Evolutionary conservation across 2,329 filamentous ascomycete species (phyloP).

Genomic region (Verticillium longisporum): DNA sequence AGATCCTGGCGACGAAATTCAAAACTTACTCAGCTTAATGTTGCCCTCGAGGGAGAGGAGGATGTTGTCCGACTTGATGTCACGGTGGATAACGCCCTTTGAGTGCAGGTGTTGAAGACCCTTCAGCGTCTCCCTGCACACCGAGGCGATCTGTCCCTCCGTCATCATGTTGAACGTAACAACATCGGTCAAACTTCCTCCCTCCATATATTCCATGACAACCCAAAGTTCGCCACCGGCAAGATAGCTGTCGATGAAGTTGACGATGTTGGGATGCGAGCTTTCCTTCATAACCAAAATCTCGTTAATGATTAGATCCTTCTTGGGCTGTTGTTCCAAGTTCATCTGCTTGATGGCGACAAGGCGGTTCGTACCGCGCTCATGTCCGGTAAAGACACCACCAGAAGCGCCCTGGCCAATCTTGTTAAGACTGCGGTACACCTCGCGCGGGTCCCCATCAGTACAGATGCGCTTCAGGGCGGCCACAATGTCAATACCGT

Average conservation of each 20-base stretch:
- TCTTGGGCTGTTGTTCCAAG: slow-evolving; percentile 95
- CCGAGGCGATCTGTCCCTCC: slow-evolving; percentile 92
- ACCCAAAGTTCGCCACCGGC: slow-evolving; percentile 92
- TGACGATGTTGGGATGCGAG: slow-evolving; percentile 97
- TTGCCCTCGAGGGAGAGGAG: slow-evolving; percentile 87
- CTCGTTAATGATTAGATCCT: slow-evolving; percentile 98
- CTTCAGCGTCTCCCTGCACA: slow-evolving; percentile 87
- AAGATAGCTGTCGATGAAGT: slow-evolving; percentile 96
- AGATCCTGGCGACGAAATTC: neutral
- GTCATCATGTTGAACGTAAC: slow-evolving; percentile 99
- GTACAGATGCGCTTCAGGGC: slow-evolving; percentile 86
- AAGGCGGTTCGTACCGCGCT: slow-evolving; percentile 74
- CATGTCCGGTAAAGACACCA: slow-evolving; percentile 88
- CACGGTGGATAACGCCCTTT: slow-evolving; percentile 95
- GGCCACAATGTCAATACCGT: slow-evolving; percentile 72
- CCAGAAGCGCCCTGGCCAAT: slow-evolving; percentile 97
- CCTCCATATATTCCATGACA: slow-evolving; percentile 99
- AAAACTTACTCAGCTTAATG: slow-evolving; percentile 83
- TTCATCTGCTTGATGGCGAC: slow-evolving; percentile 99
- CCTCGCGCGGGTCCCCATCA: slow-evolving; percentile 78
- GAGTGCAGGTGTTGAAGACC: slow-evolving; percentile 94
- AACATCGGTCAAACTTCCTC: slow-evolving; percentile 93
- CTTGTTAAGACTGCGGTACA: slow-evolving; percentile 84
- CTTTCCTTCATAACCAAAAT: slow-evolving; percentile 99
- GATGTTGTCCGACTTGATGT: slow-evolving; percentile 99